phyloP scores from a whole-genome alignment of 1,284 basidiomycete genomes.

The Trichosporon asahii region DNA sequence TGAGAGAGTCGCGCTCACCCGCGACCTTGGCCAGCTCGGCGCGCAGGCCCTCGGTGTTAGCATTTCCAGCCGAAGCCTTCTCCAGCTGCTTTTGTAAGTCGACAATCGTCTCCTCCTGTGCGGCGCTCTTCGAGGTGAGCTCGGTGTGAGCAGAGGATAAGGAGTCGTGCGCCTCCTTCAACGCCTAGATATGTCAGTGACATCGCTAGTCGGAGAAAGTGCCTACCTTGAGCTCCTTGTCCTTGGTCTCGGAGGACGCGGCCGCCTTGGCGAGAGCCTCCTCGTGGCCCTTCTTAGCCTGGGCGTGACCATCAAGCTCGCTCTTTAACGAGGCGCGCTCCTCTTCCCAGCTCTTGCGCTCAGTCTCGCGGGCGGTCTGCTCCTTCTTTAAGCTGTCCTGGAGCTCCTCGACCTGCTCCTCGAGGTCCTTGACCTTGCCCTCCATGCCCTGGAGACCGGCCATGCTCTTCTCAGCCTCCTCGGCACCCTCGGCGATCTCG shows the following conservation, averaged over 20 bases:
- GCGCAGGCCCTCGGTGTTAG: constrained; percentile 13
- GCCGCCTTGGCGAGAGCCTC: constrained; percentile 19
- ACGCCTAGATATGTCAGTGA: constrained; percentile 13
- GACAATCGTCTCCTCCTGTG: constrained; percentile 26
- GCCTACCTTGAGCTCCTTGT: constrained; percentile 25
- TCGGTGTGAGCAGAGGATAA: constrained; percentile 27
- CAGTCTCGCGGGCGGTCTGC: constrained; percentile 10
- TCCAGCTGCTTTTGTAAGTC: constrained; percentile 28
- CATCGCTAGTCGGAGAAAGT: too few relatives aligned
- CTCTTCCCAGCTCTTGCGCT: background rate
- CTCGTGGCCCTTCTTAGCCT: constrained; percentile 12
- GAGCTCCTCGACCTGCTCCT: constrained; percentile 29
- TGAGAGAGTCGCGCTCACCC: constrained; percentile 20
- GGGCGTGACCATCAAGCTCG: constrained; percentile 13
- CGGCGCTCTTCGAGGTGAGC: constrained; percentile 19
- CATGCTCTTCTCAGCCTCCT: constrained; percentile 32
- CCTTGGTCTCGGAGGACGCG: constrained; percentile 16
- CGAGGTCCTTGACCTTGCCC: constrained; percentile 27
- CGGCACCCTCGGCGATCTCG: constrained; percentile 28
- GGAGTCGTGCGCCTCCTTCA: constrained; percentile 28
- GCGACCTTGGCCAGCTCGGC: constrained; percentile 19
- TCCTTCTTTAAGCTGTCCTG: constrained; percentile 21
- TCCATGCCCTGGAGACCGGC: constrained; percentile 19
- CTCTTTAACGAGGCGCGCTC: constrained; percentile 21
- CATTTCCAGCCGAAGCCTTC: constrained; percentile 14